These are phyloP conservation scores for Pisolithus tinctorius DNA, from an alignment of 768 basidiomycete species.

Conservation along the genomic window DNA sequence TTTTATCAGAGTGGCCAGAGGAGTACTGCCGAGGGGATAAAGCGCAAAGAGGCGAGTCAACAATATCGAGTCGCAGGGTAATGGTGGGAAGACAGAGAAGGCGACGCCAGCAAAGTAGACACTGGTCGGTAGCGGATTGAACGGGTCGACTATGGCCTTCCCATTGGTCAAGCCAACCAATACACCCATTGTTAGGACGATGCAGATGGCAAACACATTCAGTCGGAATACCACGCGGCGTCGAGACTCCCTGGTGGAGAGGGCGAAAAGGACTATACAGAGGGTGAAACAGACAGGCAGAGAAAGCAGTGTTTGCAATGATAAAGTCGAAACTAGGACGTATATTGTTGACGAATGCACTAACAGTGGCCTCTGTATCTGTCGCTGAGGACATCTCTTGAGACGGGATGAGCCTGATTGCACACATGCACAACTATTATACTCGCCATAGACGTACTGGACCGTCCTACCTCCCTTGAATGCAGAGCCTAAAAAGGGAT, in stretches of 20 bases:
- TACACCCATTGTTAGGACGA: constrained; percentile 19
- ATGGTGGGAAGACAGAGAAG: constrained; percentile 23
- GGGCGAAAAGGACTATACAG: constrained; percentile 25
- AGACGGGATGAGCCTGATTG: too few relatives aligned
- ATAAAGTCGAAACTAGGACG: constrained; percentile 13
- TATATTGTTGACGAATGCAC: constrained; percentile 10
- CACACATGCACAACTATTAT: background rate
- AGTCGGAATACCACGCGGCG: constrained; percentile 26
- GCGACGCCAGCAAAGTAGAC: constrained; percentile 15
- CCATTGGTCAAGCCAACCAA: constrained; percentile 8
- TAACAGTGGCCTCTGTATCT: background rate
- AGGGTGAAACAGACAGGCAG: constrained; percentile 27
- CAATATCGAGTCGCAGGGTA: constrained; percentile 32
- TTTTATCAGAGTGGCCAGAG: constrained; percentile 6
- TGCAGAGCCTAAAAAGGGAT: too few relatives aligned
- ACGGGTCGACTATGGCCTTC: constrained; percentile 8
- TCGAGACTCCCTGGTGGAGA: constrained; percentile 23
- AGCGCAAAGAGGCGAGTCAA: constrained; percentile 30
- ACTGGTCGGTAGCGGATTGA: constrained; percentile 8
- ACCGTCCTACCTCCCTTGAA: too few relatives aligned
- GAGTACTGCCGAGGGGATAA: constrained; percentile 21
- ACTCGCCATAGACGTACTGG: too few relatives aligned
- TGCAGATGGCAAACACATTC: constrained; percentile 23
- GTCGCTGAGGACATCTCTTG: background rate
- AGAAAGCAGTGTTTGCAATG: constrained; percentile 23